These are phyloP conservation scores for Musa schizocarpa DNA, from an alignment of 176 grass and related monocot genomes.

Conservation along the genomic window DNA sequence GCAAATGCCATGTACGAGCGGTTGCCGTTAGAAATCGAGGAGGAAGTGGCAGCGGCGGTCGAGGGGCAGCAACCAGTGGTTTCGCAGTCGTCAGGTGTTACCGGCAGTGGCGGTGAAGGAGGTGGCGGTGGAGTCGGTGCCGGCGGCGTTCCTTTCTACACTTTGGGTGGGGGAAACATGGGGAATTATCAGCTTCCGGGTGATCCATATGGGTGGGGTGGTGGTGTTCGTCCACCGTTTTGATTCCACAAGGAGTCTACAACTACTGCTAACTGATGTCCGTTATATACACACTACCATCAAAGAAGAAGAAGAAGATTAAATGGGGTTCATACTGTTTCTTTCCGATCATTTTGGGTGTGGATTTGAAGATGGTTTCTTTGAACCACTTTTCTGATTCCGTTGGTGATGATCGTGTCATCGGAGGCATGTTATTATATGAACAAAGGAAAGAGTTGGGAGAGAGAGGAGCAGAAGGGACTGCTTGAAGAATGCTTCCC, in stretches of 20 bases:
- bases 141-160: slow-evolving; percentile 12
- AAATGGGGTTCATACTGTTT: neutral
- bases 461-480: too few relatives aligned
- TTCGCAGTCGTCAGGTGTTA: slow-evolving; percentile 72
- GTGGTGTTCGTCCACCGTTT: neutral
- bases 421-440: too few relatives aligned
- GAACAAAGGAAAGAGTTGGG: too few relatives aligned
- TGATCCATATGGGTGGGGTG: slow-evolving; percentile 6
- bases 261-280: neutral
- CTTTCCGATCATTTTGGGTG: neutral
- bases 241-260: neutral
- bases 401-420: too few relatives aligned
- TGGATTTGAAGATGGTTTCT: neutral
- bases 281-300: too few relatives aligned
- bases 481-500: too few relatives aligned
- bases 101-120: slow-evolving; percentile 42
- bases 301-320: neutral
- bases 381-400: too few relatives aligned
- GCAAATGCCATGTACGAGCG: slow-evolving; percentile 89
- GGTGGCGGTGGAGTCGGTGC: slow-evolving; percentile 2
- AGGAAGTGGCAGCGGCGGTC: slow-evolving; percentile 32
- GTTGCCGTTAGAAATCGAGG: slow-evolving; percentile 63
- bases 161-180: slow-evolving; percentile 4
- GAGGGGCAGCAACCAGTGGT: slow-evolving; percentile 57
- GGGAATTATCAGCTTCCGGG: slow-evolving; percentile 2